Percentiles rank a stretch among this genome's conserved stretches.
Evolutionary conservation across 371 early-diverging fungal species (phyloP).

Genomic region (Actinomortierella ambigua): DNA sequence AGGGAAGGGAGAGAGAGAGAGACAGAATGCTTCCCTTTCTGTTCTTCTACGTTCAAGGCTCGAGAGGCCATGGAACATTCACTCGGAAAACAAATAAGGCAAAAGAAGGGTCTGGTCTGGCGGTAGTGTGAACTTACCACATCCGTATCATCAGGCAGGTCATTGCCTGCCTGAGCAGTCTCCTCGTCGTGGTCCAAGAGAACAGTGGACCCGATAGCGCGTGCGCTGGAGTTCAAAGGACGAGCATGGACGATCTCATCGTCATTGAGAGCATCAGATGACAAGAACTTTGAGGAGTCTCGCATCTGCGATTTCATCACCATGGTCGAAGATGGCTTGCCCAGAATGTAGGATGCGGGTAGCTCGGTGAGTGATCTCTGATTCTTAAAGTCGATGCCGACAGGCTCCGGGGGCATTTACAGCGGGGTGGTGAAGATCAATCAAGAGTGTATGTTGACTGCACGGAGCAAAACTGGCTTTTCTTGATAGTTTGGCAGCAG

Average conservation of each 20-base stretch:
- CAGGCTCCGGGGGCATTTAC: conserved; percentile 7
- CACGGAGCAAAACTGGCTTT: conserved; percentile 1
- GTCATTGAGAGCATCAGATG: conserved; percentile 10
- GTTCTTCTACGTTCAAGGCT: no score
- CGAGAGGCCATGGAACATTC: no score
- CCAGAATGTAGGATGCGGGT: not conserved
- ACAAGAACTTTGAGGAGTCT: conserved; percentile 13
- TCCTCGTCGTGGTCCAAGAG: conserved; percentile 4
- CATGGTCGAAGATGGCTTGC: conserved; percentile 15
- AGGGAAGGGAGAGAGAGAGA: not conserved
- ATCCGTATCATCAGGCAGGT: conserved; percentile 25
- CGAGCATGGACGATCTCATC: conserved; percentile 29
- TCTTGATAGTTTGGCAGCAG: not conserved
- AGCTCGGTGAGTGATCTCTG: no score
- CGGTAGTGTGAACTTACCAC: conserved; percentile 35
- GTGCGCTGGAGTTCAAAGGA: conserved; percentile 4
- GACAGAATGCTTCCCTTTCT: no score
- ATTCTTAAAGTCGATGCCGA: not conserved
- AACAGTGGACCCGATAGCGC: conserved; percentile 14
- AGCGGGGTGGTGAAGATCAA: conserved; percentile 4
- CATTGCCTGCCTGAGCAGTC: conserved; percentile 13
- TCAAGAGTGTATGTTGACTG: not conserved
- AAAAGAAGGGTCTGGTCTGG: no score
- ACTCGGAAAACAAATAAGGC: no score
- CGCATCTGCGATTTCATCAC: conserved; percentile 35